phyloP scores from a whole-genome alignment of 108 stramenopile genomes.

The Chaetoceros muelleri region DNA sequence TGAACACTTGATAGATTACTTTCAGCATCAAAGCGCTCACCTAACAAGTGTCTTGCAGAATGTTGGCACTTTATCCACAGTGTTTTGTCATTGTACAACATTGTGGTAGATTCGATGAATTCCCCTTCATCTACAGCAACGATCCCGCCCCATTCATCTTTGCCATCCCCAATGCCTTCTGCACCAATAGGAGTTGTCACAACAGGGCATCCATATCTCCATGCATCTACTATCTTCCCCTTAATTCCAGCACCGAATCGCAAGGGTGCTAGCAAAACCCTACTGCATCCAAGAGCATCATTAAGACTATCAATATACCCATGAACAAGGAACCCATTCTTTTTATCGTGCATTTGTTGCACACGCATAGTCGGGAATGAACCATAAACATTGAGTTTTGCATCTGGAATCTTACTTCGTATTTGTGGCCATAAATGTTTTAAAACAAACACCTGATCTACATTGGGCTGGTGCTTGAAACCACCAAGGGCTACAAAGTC shows the following conservation, averaged over 20 bases:
- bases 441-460: conserved; percentile 47
- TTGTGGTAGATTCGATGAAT: conserved; percentile 34
- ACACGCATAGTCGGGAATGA: conserved; percentile 38
- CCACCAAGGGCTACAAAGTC: conserved; percentile 45
- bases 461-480: conserved; percentile 65
- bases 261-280: conserved; percentile 63
- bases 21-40: conserved; percentile 12
- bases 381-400: conserved; percentile 45
- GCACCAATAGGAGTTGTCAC: conserved; percentile 64
- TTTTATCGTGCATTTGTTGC: conserved; percentile 16
- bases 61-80: conserved; percentile 18
- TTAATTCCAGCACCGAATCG: conserved; percentile 81
- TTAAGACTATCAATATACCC: conserved; percentile 35
- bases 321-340: conserved; percentile 40
- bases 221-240: conserved; percentile 77
- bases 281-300: conserved; percentile 13
- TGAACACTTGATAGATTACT: conserved; percentile 19
- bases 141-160: conserved; percentile 31
- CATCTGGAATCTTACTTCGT: conserved; percentile 27
- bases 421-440: conserved; percentile 55
- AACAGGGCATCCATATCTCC: conserved; percentile 61
- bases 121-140: conserved; percentile 26
- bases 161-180: conserved; percentile 41
- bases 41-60: conserved; percentile 17
- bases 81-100: conserved; percentile 18